These are phyloP conservation scores for Somion occarium DNA, from an alignment of 1,284 basidiomycete species.

Conservation along the genomic window DNA sequence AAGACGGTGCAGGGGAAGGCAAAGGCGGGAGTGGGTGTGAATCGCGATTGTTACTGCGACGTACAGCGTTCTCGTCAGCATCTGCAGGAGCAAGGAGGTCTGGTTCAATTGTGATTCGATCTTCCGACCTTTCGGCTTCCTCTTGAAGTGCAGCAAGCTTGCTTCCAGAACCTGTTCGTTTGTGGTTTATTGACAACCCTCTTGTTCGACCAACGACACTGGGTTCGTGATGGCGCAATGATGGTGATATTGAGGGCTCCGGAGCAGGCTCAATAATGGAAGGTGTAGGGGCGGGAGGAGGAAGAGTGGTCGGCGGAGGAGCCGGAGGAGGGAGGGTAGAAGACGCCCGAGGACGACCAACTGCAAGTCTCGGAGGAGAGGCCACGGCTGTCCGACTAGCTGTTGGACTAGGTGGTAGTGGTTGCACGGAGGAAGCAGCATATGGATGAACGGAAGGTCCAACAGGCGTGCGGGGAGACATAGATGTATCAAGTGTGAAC, in stretches of 20 bases:
- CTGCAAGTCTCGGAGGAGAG: slow-evolving; percentile 22
- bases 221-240: slow-evolving; percentile 20
- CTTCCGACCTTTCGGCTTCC: slow-evolving; percentile 41
- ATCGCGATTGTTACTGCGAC: slow-evolving; percentile 35
- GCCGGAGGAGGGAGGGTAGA: slow-evolving; percentile 60
- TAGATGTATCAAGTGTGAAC: slow-evolving; percentile 34
- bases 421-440: slow-evolving; percentile 17
- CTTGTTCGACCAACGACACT: slow-evolving; percentile 34
- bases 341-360: slow-evolving; percentile 44
- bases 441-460: slow-evolving; percentile 25
- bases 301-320: slow-evolving; percentile 57
- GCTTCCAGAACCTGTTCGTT: slow-evolving; percentile 50
- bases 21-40: slow-evolving; percentile 65
- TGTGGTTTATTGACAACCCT: slow-evolving; percentile 47
- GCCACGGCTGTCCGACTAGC: slow-evolving; percentile 16
- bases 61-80: slow-evolving; percentile 24
- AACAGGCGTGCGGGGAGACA: slow-evolving; percentile 16
- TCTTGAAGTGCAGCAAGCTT: slow-evolving; percentile 58
- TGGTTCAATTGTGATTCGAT: slow-evolving; percentile 16
- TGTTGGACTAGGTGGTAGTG: slow-evolving; percentile 5
- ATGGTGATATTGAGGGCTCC: slow-evolving; percentile 18
- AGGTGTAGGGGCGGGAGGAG: slow-evolving; percentile 61
- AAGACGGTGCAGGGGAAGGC: slow-evolving; percentile 53
- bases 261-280: slow-evolving; percentile 24
- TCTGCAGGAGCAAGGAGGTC: slow-evolving; percentile 21